These are phyloP conservation scores for Leucoagaricus sp. DNA, from an alignment of 1,284 basidiomycete species.

Conservation along the genomic window DNA sequence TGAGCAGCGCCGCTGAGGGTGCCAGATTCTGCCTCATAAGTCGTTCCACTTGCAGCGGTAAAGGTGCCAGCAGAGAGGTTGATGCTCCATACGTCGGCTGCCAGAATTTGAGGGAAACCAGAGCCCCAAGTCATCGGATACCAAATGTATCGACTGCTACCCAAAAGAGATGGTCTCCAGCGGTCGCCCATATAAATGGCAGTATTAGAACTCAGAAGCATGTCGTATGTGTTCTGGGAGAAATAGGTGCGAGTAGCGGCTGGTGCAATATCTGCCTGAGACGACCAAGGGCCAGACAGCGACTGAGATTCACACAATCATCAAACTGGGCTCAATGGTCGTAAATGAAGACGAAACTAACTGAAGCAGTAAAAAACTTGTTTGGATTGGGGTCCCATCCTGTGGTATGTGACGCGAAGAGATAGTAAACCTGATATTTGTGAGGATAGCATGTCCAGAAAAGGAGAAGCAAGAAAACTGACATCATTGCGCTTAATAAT, in stretches of 20 bases:
- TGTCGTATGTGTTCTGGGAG: slow-evolving; percentile 62
- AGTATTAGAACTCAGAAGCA: slow-evolving; percentile 47
- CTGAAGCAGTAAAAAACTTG: slow-evolving; percentile 56
- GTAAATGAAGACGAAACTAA: slow-evolving; percentile 26
- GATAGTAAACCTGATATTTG: slow-evolving; percentile 48
- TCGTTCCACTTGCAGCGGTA: slow-evolving; percentile 48
- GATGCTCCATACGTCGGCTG: slow-evolving; percentile 60
- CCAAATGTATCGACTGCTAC: slow-evolving; percentile 64
- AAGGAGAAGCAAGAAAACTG: slow-evolving; percentile 17
- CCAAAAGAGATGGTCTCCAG: slow-evolving; percentile 56
- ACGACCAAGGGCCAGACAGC: slow-evolving; percentile 56
- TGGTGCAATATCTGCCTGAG: slow-evolving; percentile 58
- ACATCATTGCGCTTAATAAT: slow-evolving; percentile 60
- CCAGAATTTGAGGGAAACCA: slow-evolving; percentile 52
- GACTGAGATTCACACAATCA: slow-evolving; percentile 35
- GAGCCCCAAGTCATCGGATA: slow-evolving; percentile 56
- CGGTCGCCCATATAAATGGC: slow-evolving; percentile 68
- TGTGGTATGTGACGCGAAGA: slow-evolving; percentile 62
- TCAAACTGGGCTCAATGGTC: background rate
- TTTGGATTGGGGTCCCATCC: slow-evolving; percentile 67
- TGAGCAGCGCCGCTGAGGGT: slow-evolving; percentile 50
- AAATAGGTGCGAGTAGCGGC: slow-evolving; percentile 54
- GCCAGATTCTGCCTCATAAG: slow-evolving; percentile 59
- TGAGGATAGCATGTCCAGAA: background rate
- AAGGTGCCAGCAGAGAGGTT: slow-evolving; percentile 54